phyloP scores from a whole-genome alignment of 2,329 filamentous ascomycete species.

The Penicillium sp. region DNA sequence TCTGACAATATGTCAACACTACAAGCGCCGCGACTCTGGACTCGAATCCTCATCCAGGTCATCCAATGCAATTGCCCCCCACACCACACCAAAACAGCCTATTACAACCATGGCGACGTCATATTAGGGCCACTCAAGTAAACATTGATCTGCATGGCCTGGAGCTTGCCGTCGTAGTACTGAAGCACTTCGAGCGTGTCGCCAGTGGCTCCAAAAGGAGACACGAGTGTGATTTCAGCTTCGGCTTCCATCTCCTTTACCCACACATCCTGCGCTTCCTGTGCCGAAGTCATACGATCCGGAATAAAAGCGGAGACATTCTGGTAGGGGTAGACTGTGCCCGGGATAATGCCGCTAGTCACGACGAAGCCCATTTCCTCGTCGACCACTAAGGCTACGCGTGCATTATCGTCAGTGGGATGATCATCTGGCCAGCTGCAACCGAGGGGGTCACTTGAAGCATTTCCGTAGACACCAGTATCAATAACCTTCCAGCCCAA shows the following conservation, averaged over 20 bases:
- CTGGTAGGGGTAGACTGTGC: conserved; percentile 4
- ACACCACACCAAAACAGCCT: neutral
- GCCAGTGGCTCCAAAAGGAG: conserved; percentile 1
- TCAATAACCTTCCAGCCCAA: conserved; percentile 5
- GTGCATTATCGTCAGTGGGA: conserved; percentile 3
- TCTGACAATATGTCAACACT: neutral
- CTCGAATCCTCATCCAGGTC: neutral
- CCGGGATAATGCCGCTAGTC: conserved; percentile 4
- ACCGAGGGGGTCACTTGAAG: neutral
- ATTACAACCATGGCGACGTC: conserved; percentile 5
- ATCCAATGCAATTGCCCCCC: neutral
- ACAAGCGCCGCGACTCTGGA: neutral
- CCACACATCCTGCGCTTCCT: conserved; percentile 8
- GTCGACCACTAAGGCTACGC: conserved; percentile 1
- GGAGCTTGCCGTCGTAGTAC: conserved; percentile 4
- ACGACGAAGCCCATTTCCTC: conserved; percentile 7
- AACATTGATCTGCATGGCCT: conserved; percentile 9
- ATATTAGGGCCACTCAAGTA: conserved; percentile 6
- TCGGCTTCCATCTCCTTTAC: neutral
- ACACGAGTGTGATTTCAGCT: neutral
- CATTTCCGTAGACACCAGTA: conserved; percentile 4
- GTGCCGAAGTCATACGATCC: neutral
- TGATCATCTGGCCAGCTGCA: conserved; percentile 3
- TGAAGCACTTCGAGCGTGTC: conserved; percentile 8
- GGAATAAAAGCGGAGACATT: conserved; percentile 10